Base-by-base conservation (phyloP, 2,329 filamentous ascomycete genomes). In the Knufia fluminis region DNA sequence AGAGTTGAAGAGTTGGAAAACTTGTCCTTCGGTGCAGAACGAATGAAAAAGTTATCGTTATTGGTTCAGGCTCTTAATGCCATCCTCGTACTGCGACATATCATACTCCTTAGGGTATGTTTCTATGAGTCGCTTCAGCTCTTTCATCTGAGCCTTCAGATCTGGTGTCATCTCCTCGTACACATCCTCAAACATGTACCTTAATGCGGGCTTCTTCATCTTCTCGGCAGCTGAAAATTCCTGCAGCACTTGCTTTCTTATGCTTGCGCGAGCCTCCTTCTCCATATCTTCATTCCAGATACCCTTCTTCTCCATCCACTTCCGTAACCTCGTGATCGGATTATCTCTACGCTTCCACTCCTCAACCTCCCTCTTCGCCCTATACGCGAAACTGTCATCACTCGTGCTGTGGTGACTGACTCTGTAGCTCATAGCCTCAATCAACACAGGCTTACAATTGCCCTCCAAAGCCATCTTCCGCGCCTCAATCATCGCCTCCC, bases 351-450 rank as follows among this genome's bases (percentile, higher is more conserved):
- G 66, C 67, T 94, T 94, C 89, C 89, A 95, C 64, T 94, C 87
- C 64, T 95, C 86, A 6, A 98, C 92, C 63, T 98, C 92, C 1
- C 96, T 82, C 22, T 85, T 81, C 1, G 90, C 89, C 7, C 92
- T 85, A 70, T 98, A 98, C 0, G 92, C 92, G 62, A 96, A 98
- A 22, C 86, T 92, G 68, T 98, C 92, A 63, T 98, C 92, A 0
- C 86, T 92, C 0, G 92, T 98, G 67, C 88, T 95, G 71, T 98
- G 92, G 64, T 98, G 89, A 4, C 86, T 91, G 38, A 97, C 90
- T n/a, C 92, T 88, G 69, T 98, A 98, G 20, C 86, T 91, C 86
- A 98, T 94, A 49, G 89, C 89, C 69, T 98, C 92, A 35, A 98
- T 84, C 6, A 98, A 72, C 0, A 98, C 78, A 0, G 88, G 89